Evolutionary conservation across 164 flowering plant species (phyloP).

Genomic region (Nelumbo lutea): DNA sequence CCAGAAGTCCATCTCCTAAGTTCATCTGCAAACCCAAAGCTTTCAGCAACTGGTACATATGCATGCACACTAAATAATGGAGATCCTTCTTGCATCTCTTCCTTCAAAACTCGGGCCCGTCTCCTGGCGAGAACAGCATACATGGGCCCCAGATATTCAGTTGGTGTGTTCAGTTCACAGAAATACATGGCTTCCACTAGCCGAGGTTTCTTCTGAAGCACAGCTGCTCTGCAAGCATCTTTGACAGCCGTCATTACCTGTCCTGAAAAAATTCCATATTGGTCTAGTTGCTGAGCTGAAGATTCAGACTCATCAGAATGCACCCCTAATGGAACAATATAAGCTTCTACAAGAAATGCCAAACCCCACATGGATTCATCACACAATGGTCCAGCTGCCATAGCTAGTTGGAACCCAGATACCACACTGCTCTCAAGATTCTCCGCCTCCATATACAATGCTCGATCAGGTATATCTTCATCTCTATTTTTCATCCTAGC

Average conservation of each 20-base stretch:
- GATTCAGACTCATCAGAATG: slow-evolving; percentile 34
- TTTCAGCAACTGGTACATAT: slow-evolving; percentile 82
- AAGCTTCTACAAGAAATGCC: slow-evolving; percentile 67
- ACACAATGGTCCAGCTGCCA: slow-evolving; percentile 82
- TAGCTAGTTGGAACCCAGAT: slow-evolving; percentile 89
- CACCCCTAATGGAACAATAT: slow-evolving; percentile 31
- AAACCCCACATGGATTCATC: slow-evolving; percentile 98
- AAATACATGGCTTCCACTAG: slow-evolving; percentile 87
- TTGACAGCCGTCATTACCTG: slow-evolving; percentile 84
- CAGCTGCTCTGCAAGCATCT: slow-evolving; percentile 79
- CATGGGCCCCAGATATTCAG: slow-evolving; percentile 73
- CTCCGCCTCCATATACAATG: slow-evolving; percentile 45
- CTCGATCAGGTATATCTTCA: slow-evolving; percentile 9
- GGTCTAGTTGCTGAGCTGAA: slow-evolving; percentile 37
- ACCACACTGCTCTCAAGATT: slow-evolving; percentile 64
- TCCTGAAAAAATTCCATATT: slow-evolving; percentile 63
- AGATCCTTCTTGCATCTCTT: slow-evolving; percentile 92
- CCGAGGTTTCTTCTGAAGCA: slow-evolving; percentile 73
- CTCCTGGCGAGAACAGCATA: slow-evolving; percentile 75
- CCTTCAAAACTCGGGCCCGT: slow-evolving; percentile 73
- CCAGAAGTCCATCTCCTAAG: slow-evolving; percentile 55
- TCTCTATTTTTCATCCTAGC: slow-evolving; percentile 1
- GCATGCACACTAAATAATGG: slow-evolving; percentile 89
- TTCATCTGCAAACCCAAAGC: slow-evolving; percentile 87
- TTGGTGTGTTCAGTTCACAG: slow-evolving; percentile 78